phyloP scores from a whole-genome alignment of 495 filamentous ascomycete genomes.

The Ascodesmis nigricans region DNA sequence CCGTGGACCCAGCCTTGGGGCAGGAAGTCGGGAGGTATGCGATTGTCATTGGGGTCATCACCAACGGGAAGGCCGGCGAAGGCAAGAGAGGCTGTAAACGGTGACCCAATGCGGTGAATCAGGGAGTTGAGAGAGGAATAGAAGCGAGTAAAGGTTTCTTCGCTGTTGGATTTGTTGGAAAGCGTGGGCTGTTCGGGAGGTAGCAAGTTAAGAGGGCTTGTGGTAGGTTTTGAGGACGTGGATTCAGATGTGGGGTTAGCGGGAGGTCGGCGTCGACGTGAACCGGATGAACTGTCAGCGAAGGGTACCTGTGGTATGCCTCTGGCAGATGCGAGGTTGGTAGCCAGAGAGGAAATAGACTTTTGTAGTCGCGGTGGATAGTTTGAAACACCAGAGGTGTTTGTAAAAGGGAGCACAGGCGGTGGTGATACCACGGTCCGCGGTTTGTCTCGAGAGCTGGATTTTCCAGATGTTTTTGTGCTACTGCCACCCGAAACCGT shows the following conservation, averaged over 20 bases:
- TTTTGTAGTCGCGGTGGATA: constrained; percentile 33
- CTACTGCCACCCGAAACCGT: too few species aligned
- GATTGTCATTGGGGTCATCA: constrained; percentile 5
- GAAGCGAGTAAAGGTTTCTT: constrained; percentile 71
- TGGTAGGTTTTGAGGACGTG: constrained; percentile 12
- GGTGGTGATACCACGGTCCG: too few species aligned
- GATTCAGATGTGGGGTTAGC: constrained; percentile 7
- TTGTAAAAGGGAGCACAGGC: constrained; percentile 27
- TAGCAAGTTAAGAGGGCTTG: constrained; percentile 11
- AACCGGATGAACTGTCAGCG: constrained; percentile 40
- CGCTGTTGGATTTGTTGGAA: constrained; percentile 20
- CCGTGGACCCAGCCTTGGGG: constrained; percentile 22
- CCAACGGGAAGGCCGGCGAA: constrained; percentile 73
- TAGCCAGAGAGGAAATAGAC: constrained; percentile 65
- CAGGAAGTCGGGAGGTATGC: constrained; percentile 13
- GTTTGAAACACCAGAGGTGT: constrained; percentile 29
- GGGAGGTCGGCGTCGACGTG: constrained; percentile 12
- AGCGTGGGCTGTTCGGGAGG: constrained; percentile 13
- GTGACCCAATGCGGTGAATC: constrained; percentile 34
- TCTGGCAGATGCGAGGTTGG: constrained; percentile 68
- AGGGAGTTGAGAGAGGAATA: constrained; percentile 72
- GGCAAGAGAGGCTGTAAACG: constrained; percentile 67
- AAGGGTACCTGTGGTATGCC: constrained; percentile 53
- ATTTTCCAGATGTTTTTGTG: too few species aligned
- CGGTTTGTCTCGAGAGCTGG: too few species aligned